Evolutionary conservation across 2,329 filamentous ascomycete genomes (phyloP), one percentile per base, ranked within the genome.

Genomic region (Cytospora paraplurivora): DNA sequence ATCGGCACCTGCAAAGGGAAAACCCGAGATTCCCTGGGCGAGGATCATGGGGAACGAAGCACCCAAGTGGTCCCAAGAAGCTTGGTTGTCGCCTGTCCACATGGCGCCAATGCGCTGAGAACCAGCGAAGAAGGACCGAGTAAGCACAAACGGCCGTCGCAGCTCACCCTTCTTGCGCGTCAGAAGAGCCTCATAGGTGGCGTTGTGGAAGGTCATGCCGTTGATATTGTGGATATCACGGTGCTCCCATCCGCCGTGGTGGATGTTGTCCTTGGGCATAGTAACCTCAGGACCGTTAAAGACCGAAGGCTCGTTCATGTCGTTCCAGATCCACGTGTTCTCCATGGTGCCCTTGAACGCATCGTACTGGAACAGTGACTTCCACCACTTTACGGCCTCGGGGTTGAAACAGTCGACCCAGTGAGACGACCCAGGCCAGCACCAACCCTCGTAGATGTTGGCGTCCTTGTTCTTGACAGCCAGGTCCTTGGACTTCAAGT

Each of bases 21-120:
- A 98, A 8, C 95, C 95, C 1, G 92, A 88, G 69, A 99, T 93
- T 62, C 94, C 93, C 72, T 97, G 91, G 75, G 90, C 95, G 49
- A 99, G 81, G 32, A 97, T 82, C 95, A 99, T 99, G 32, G 95
- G 94, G 44, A 97, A 85, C 1, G 93, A 90, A 1, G 88, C 91
- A n/a, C 88, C 91, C 17, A 99, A 84, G 72, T 98, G 93, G 19
- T 88, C 87, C 95, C 95, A 99, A 32, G 86, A 88, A 12, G 95
- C 95, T 75, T 95, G 91, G 78, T 99, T 99, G 74, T 99, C 95
- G 66, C 95, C 95, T 21, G 95, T 99, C 95, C 95, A 99, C 93
- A 97, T 97, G 64, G 95, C 94, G 67, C 92, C 92, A 50, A 92
- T 80, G 62, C 94, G 88, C 78, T 99, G 95, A 62, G 91, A 93